Base-by-base conservation (phyloP, 495 filamentous ascomycete species). In the Clavariopsis aquatica region DNA sequence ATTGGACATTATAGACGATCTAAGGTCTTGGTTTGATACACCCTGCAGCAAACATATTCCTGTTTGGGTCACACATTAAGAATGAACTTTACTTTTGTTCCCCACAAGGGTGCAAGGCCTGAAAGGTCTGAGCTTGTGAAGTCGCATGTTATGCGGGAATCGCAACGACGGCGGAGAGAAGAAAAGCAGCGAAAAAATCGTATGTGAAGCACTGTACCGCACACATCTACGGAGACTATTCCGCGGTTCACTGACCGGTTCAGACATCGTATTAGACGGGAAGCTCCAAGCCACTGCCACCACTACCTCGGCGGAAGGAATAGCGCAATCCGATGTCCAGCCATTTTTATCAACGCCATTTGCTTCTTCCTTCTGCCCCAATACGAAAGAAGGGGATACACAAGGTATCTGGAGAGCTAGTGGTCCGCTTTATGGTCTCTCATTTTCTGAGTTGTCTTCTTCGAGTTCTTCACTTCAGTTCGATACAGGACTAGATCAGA, bases 91-190 rank as follows among this genome's bases (percentile, higher is more conserved):
- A 65, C 62, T 1, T 65, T 65, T 22, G 62, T 65, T 1, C 45
- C 54, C 8, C 62, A 65, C 56, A 65, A 65, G 34, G 62, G 62
- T 1, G 62, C 54, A 28, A 28, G 62, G 5, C 62, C 62, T 3
- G 62, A 59, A 27, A 43, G 29, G 29, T 46, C 46, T 5, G 62
- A 53, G 34, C 34, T 65, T 10, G 62, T 65, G 29, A 65, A 65
- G 36, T 58, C 62, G 22, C 62, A 65, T 60, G 62, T 65, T 8
- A 65, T 65, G 62, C 45, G 62, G 43, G 62, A 65, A 27, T 58
- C 62, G 1, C 62, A 65, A 36, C 59, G 62, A 26, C 59, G 27
- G 55, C 43, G 62, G 28, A 43, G 47, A 49, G 62, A 59, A 47
- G 62, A 29, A 17, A 65, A 53, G 36, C 45, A 59, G 17, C 62